Evolutionary conservation across 164 flowering plant species (phyloP).

Genomic region (Stephania cephalantha): DNA sequence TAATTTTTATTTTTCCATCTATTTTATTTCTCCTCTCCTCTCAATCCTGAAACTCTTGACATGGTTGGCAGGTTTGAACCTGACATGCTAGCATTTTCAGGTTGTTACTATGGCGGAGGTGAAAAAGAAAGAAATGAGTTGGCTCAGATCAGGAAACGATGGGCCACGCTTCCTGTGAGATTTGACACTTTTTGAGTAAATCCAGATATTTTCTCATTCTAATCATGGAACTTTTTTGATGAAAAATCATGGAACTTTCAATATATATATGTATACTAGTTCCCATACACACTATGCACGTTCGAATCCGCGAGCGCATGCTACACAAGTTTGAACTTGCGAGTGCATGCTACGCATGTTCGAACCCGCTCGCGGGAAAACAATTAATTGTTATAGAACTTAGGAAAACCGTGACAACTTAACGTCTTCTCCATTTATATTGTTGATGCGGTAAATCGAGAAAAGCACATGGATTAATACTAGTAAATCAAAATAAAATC

Average conservation of each 20-base stretch:
- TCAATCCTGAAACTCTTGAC: neutral
- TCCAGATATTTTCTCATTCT: neutral
- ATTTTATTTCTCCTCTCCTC: neutral
- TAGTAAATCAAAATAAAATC: too few relatives aligned
- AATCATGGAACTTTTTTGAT: neutral
- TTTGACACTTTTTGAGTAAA: slow-evolving; percentile 1
- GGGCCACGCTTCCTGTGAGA: slow-evolving; percentile 97
- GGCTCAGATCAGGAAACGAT: slow-evolving; percentile 79
- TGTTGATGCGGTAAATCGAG: too few relatives aligned
- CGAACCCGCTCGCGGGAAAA: too few relatives aligned
- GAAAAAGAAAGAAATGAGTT: slow-evolving; percentile 84
- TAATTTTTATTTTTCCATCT: neutral
- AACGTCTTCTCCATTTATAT: too few relatives aligned
- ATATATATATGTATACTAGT: too few relatives aligned
- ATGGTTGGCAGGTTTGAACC: slow-evolving; percentile 74
- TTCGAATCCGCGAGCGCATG: too few relatives aligned
- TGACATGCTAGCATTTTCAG: slow-evolving; percentile 98
- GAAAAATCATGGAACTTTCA: neutral
- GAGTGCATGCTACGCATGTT: too few relatives aligned
- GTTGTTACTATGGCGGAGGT: slow-evolving; percentile 96
- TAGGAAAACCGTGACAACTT: too few relatives aligned
- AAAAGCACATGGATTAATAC: too few relatives aligned
- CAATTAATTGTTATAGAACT: too few relatives aligned
- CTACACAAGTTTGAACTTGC: too few relatives aligned
- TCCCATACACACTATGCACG: too few relatives aligned